Percentiles rank a stretch among this genome's conserved stretches.
phyloP scores from a whole-genome alignment of 179 eudicot species.

The Nepenthes alata region DNA sequence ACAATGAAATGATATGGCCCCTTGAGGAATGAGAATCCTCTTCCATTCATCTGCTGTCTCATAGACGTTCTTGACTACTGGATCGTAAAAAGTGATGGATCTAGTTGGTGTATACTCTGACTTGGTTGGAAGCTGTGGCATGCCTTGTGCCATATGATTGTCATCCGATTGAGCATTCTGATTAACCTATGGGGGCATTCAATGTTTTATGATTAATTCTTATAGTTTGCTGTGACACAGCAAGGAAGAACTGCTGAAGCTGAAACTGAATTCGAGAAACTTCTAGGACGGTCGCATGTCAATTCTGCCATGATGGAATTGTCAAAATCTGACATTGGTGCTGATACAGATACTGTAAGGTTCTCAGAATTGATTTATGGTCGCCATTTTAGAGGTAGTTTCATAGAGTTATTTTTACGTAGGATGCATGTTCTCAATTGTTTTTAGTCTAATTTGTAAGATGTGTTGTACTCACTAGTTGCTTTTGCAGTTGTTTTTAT shows the following conservation, averaged over 20 bases:
- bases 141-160: no score
- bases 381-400: constrained; percentile 71
- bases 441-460: constrained; percentile 14
- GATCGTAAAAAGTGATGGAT: no score
- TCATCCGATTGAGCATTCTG: no score
- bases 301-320: constrained; percentile 65
- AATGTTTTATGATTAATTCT: neutral
- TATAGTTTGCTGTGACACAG: constrained; percentile 22
- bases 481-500: constrained; percentile 96
- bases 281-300: constrained; percentile 58
- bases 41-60: no score
- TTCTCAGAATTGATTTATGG: constrained; percentile 56
- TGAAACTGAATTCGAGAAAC: constrained; percentile 59
- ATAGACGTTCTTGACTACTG: no score
- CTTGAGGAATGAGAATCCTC: no score
- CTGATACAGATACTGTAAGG: constrained; percentile 42
- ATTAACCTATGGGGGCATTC: neutral
- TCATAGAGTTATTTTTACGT: neutral
- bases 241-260: constrained; percentile 58
- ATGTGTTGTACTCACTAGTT: constrained; percentile 34
- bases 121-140: no score
- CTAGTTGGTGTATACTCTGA: no score
- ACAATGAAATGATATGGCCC: no score
- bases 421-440: constrained; percentile 6
- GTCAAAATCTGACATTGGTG: constrained; percentile 61